Evolutionary conservation across 306 rosid genomes (phyloP).

Genomic region (Elaeagnus macrophylla): DNA sequence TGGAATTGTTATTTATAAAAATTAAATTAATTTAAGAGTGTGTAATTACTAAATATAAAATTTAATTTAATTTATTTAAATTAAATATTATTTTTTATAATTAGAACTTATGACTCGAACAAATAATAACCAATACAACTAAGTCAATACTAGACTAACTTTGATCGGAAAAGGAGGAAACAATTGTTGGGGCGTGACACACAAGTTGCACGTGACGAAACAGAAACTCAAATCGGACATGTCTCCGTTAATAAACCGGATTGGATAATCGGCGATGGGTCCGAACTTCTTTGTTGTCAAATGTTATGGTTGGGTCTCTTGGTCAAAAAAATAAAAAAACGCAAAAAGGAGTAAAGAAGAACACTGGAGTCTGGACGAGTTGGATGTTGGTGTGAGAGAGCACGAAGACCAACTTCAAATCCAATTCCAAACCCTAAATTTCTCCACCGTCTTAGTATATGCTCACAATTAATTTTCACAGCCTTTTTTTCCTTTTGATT

Average conservation of each 20-base stretch:
- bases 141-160: no score
- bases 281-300: constrained; percentile 40
- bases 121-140: no score
- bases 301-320: constrained; percentile 33
- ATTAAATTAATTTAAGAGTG: no score
- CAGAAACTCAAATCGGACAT: no score
- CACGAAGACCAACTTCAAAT: not conserved
- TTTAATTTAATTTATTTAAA: no score
- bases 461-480: not conserved
- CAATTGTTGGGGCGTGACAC: no score
- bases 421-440: constrained; percentile 28
- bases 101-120: no score
- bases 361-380: constrained; percentile 13
- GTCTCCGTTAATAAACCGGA: constrained; percentile 21
- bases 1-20: no score
- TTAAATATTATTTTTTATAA: no score
- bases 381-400: constrained; percentile 31
- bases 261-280: constrained; percentile 54
- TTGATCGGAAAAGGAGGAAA: no score
- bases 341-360: constrained; percentile 27
- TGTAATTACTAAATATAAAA: no score
- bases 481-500: not conserved
- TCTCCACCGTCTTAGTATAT: constrained; percentile 4
- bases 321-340: constrained; percentile 34
- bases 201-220: no score